phyloP scores from a whole-genome alignment of 345 rosid species.

The Turritis glabra region DNA sequence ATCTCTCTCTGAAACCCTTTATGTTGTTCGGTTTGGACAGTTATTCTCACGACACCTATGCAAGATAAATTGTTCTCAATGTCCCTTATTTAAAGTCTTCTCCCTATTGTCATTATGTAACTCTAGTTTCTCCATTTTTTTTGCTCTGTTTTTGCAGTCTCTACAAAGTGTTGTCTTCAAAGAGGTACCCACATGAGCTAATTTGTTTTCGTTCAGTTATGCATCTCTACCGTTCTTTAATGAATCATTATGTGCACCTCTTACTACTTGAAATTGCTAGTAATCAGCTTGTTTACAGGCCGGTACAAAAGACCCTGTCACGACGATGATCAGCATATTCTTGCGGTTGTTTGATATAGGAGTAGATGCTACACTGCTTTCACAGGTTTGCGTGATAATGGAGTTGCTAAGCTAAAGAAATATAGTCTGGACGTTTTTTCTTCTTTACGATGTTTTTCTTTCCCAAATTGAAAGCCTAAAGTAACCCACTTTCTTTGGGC shows the following conservation, averaged over 20 bases:
- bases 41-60: not conserved
- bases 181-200: conserved; percentile 56
- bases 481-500: not conserved
- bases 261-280: conserved; percentile 3
- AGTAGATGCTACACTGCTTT: conserved; percentile 76
- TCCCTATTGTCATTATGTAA: not conserved
- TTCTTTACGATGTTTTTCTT: conserved; percentile 2
- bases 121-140: conserved; percentile 6
- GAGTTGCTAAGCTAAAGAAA: not conserved
- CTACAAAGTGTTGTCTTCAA: conserved; percentile 95
- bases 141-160: conserved; percentile 65
- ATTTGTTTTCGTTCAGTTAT: not conserved
- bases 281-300: conserved; percentile 61
- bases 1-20: not conserved
- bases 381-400: conserved; percentile 62
- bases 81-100: not conserved
- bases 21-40: not conserved
- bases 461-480: not conserved
- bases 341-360: conserved; percentile 94
- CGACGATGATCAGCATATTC: conserved; percentile 83
- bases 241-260: not conserved
- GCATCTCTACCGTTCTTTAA: not conserved
- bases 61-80: not conserved
- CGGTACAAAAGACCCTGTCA: conserved; percentile 94
- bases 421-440: not conserved